These are phyloP conservation scores for Zygotorulaspora danielsina DNA, from an alignment of 805 yeast genomes.

Conservation along the genomic window DNA sequence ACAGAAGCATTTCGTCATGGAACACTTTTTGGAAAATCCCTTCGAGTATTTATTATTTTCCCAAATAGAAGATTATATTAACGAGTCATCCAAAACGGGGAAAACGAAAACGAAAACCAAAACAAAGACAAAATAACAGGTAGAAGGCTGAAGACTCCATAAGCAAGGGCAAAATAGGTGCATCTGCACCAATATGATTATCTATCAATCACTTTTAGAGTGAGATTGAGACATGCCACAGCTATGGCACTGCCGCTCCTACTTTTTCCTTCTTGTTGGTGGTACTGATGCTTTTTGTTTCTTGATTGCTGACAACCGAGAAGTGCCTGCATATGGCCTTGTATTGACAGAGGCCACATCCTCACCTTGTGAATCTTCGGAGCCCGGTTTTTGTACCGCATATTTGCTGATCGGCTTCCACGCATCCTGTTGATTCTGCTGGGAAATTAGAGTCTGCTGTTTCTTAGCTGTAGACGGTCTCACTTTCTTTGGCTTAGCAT, in stretches of 20 bases:
- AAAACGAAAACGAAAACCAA: constrained; percentile 1
- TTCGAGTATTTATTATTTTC: not conserved
- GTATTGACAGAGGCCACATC: not conserved
- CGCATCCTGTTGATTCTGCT: constrained; percentile 6
- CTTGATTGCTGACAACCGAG: not conserved
- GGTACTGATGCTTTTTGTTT: not conserved
- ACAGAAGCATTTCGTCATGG: not conserved
- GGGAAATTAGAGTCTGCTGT: constrained; percentile 7
- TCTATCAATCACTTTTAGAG: too few species aligned
- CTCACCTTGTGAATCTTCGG: not conserved
- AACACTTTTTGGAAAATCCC: not conserved
- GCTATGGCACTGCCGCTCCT: not conserved
- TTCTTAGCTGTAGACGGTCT: constrained; percentile 7
- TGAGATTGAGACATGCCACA: too few species aligned
- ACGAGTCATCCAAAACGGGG: not conserved
- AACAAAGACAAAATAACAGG: not conserved
- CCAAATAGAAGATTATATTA: not conserved
- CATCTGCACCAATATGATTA: too few species aligned
- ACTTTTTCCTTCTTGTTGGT: too few species aligned
- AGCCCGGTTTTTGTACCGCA: not conserved
- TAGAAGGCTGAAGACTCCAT: not conserved
- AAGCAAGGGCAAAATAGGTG: too few species aligned
- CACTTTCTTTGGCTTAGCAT: constrained; percentile 10
- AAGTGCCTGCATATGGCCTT: not conserved
- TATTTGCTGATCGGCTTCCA: not conserved